phyloP scores from a whole-genome alignment of 257 asterid species.

The Solanum piurae region DNA sequence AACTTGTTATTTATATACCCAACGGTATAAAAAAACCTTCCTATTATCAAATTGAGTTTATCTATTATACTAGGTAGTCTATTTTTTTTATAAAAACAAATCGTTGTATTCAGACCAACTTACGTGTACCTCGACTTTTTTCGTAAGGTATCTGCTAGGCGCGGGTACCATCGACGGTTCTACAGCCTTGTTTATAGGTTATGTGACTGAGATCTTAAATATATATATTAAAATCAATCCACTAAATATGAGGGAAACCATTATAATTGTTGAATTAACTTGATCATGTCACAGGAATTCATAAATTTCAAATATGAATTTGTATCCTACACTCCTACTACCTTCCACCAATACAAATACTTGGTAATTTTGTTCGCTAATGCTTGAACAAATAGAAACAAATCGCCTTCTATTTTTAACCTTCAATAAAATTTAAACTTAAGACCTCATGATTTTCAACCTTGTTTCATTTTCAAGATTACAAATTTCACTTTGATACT shows the following conservation, averaged over 20 bases:
- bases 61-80: neutral
- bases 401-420: neutral
- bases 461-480: neutral
- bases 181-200: neutral
- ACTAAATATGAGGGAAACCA: neutral
- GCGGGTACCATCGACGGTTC: neutral
- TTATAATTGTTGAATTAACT: neutral
- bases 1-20: neutral
- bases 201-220: neutral
- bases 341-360: neutral
- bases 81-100: no score
- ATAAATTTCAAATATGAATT: neutral
- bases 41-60: neutral
- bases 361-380: neutral
- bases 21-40: neutral
- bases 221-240: neutral
- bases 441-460: neutral
- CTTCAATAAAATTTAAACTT: neutral
- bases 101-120: rapidly evolving
- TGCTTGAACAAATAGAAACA: neutral
- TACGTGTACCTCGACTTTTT: neutral
- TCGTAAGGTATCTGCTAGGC: neutral
- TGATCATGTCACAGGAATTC: neutral
- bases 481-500: neutral
- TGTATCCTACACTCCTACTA: neutral